Evolutionary conservation across 257 asterid species (phyloP).

Genomic region (Linaria vulgaris): DNA sequence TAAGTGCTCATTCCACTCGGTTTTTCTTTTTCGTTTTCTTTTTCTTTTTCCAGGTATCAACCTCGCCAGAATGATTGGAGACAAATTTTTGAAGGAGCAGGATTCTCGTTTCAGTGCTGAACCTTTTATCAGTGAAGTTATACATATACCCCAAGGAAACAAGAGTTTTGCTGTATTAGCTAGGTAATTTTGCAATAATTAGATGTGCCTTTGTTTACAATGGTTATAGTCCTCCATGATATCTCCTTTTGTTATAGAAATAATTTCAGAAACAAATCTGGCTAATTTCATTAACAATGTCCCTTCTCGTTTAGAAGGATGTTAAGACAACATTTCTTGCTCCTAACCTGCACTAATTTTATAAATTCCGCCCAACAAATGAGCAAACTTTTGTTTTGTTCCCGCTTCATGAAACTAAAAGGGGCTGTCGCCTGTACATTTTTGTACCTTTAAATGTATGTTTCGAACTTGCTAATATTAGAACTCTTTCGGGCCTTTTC

Average conservation of each 20-base stretch:
- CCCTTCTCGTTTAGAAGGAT: background rate
- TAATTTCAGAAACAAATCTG: constrained; percentile 14
- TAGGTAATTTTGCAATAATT: constrained; percentile 49
- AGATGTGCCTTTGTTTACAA: background rate
- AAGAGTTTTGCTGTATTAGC: constrained; percentile 72
- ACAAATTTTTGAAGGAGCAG: constrained; percentile 91
- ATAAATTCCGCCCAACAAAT: too few species aligned
- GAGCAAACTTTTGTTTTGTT: too few species aligned
- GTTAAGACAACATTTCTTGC: background rate
- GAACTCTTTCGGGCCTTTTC: too few species aligned
- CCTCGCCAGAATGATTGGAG: constrained; percentile 98
- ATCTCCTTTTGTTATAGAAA: background rate
- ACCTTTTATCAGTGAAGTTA: constrained; percentile 78
- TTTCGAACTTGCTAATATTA: too few species aligned
- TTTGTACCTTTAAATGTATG: too few species aligned
- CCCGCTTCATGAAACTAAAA: too few species aligned
- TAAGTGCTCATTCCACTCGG: constrained; percentile 10
- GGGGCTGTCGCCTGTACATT: too few species aligned
- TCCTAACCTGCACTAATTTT: too few species aligned
- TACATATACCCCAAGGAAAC: constrained; percentile 49
- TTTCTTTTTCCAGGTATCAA: constrained; percentile 60
- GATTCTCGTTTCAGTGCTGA: constrained; percentile 87
- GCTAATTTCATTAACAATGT: background rate
- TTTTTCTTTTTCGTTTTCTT: constrained; percentile 18
- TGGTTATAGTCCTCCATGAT: background rate